A percentile compares a stretch with the other conserved stretches of the same genome.
Evolutionary conservation across 2,329 filamentous ascomycete genomes (phyloP).

Genomic region (Cercospora citrullina): DNA sequence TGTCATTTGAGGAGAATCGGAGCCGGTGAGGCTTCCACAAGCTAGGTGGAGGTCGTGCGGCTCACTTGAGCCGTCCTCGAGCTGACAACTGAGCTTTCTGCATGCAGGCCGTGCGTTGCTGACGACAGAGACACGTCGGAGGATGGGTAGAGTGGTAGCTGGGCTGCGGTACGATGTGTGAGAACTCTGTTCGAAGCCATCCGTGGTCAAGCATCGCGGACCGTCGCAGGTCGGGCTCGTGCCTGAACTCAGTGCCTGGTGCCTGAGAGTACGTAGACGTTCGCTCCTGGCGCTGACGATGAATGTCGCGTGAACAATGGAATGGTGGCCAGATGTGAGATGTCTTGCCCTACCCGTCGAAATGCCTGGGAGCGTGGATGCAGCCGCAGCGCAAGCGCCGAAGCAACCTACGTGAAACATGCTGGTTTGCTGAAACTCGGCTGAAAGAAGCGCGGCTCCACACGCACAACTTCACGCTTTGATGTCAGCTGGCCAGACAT

Average conservation of each 20-base stretch:
- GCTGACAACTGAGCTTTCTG: conserved; percentile 8
- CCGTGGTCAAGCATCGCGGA: conserved; percentile 11
- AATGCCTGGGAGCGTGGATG: background rate
- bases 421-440: conserved; percentile 3
- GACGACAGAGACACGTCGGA: background rate
- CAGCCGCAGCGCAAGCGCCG: background rate
- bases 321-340: background rate
- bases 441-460: conserved; percentile 16
- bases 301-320: conserved; percentile 6
- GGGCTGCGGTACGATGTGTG: background rate
- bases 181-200: conserved; percentile 12
- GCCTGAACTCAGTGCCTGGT: conserved; percentile 5
- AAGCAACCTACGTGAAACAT: background rate
- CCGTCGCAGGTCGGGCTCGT: conserved; percentile 6
- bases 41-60: background rate
- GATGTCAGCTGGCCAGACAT: conserved; percentile 18
- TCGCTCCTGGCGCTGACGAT: conserved; percentile 2
- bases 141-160: background rate
- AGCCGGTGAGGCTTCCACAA: conserved; percentile 8
- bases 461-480: conserved; percentile 20
- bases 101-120: conserved; percentile 3
- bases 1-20: conserved; percentile 9
- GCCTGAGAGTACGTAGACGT: conserved; percentile 3
- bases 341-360: background rate
- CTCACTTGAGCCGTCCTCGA: background rate